Conservation (phyloP, 371 early-diverging fungal genomes). For the Mucor irregularis region DNA sequence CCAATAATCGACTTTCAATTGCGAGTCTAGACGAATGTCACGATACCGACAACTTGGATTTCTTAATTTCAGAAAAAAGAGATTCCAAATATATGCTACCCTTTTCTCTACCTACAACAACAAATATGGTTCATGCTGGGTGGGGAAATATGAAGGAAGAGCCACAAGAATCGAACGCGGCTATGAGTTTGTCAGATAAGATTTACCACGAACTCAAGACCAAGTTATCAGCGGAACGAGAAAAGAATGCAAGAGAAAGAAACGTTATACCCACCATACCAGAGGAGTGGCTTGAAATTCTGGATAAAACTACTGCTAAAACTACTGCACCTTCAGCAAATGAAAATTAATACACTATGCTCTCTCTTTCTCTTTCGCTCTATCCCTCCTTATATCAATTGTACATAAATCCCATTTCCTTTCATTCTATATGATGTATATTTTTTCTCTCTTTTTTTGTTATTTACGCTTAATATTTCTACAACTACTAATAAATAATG, state of each 20-base stretch:
- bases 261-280: constrained; percentile 46
- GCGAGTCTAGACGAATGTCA: no score
- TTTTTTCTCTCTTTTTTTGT: constrained; percentile 11
- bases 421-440: neutral
- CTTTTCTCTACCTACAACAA: constrained; percentile 50
- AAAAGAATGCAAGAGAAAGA: constrained; percentile 27
- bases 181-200: constrained; percentile 25
- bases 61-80: constrained; percentile 41
- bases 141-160: constrained; percentile 14
- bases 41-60: no score
- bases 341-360: no score
- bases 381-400: neutral
- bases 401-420: neutral
- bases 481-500: no score
- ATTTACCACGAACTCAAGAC: constrained; percentile 35
- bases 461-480: neutral
- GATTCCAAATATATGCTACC: constrained; percentile 56
- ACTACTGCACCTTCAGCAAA: no score
- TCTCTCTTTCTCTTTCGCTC: neutral
- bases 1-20: neutral
- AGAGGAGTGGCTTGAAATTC: constrained; percentile 48
- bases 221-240: constrained; percentile 30
- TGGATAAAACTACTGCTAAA: constrained; percentile 3
- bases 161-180: neutral
- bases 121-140: constrained; percentile 15